Evolutionary conservation across 2,329 filamentous ascomycete genomes (phyloP).

Genomic region (Ophiostoma triangulosporum): DNA sequence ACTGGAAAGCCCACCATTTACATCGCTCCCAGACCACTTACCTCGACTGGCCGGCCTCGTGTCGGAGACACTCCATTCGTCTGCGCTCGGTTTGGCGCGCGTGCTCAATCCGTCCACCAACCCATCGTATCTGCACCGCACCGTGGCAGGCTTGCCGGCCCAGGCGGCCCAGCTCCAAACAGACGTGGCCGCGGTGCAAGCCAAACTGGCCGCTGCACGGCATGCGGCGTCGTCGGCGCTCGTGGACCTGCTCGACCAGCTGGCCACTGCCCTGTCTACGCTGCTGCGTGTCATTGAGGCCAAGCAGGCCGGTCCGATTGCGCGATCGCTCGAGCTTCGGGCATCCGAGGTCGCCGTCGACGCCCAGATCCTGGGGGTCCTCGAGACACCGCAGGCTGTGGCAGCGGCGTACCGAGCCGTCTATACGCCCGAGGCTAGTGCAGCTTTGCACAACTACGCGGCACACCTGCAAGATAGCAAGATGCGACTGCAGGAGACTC

Average conservation of each 20-base stretch:
- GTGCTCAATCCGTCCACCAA: slow-evolving; percentile 36
- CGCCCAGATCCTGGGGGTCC: slow-evolving; percentile 28
- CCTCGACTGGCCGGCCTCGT: slow-evolving; percentile 33
- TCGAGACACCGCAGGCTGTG: slow-evolving; percentile 24
- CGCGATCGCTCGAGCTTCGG: slow-evolving; percentile 37
- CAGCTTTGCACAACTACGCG: slow-evolving; percentile 33
- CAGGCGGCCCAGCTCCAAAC: slow-evolving; percentile 25
- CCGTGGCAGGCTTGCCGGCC: slow-evolving; percentile 34
- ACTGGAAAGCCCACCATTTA: slow-evolving; percentile 36
- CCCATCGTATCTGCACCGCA: slow-evolving; percentile 44
- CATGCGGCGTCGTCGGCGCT: slow-evolving; percentile 26
- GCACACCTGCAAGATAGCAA: slow-evolving; percentile 36
- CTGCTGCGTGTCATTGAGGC: slow-evolving; percentile 39
- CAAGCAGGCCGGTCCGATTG: slow-evolving; percentile 40
- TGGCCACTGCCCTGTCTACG: slow-evolving; percentile 26
- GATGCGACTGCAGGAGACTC: slow-evolving; percentile 29
- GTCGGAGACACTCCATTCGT: slow-evolving; percentile 34
- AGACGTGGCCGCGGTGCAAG: slow-evolving; percentile 19
- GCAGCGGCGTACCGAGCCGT: slow-evolving; percentile 25
- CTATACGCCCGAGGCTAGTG: slow-evolving; percentile 30
- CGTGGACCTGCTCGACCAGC: slow-evolving; percentile 24
- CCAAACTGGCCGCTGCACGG: slow-evolving; percentile 25
- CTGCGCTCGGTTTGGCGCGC: slow-evolving; percentile 35
- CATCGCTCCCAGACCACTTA: slow-evolving; percentile 32
- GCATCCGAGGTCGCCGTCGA: slow-evolving; percentile 31